Percentiles rank a stretch among this genome's conserved stretches.
Conservation (phyloP, 805 yeast species). For the Kodamaea fukazawae region DNA sequence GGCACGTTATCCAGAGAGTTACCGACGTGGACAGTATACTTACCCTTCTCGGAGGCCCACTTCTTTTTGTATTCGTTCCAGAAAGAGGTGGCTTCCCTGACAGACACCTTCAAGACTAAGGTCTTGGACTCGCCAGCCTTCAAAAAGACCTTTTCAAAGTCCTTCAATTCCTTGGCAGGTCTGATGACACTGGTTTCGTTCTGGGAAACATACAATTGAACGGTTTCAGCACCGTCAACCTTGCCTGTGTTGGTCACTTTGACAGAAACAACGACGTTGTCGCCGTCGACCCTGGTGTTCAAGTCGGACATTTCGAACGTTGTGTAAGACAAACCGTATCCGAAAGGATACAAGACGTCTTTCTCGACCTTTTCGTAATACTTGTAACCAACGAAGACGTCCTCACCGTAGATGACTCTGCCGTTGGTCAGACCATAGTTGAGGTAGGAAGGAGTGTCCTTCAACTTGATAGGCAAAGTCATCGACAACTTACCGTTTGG, state of each 20-base stretch:
- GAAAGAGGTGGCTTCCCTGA: slow-evolving; percentile 53
- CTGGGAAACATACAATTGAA: slow-evolving; percentile 51
- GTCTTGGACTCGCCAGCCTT: slow-evolving; percentile 42
- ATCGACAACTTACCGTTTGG: slow-evolving; percentile 60
- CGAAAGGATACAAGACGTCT: slow-evolving; percentile 57
- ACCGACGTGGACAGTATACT: slow-evolving; percentile 49
- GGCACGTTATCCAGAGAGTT: slow-evolving; percentile 13
- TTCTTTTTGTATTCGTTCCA: slow-evolving; percentile 47
- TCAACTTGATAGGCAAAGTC: slow-evolving; percentile 49
- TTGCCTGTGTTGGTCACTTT: slow-evolving; percentile 49
- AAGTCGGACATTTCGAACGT: slow-evolving; percentile 43
- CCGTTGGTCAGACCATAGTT: slow-evolving; percentile 53
- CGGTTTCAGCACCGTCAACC: slow-evolving; percentile 51
- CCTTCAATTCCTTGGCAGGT: slow-evolving; percentile 61
- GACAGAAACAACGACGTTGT: slow-evolving; percentile 31
- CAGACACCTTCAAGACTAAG: slow-evolving; percentile 36
- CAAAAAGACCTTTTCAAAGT: slow-evolving; percentile 49
- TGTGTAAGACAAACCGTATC: slow-evolving; percentile 62
- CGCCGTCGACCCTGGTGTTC: slow-evolving; percentile 25
- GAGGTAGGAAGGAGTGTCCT: slow-evolving; percentile 57
- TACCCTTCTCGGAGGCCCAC: slow-evolving; percentile 54
- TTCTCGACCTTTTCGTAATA: slow-evolving; percentile 52
- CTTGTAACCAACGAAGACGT: slow-evolving; percentile 61
- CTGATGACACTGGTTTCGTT: slow-evolving; percentile 41
- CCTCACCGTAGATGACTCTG: slow-evolving; percentile 60